A percentile compares a stretch with the other conserved stretches of the same genome.
Conservation (phyloP, 202 grass and related monocot genomes). For the Panicum virgatum region DNA sequence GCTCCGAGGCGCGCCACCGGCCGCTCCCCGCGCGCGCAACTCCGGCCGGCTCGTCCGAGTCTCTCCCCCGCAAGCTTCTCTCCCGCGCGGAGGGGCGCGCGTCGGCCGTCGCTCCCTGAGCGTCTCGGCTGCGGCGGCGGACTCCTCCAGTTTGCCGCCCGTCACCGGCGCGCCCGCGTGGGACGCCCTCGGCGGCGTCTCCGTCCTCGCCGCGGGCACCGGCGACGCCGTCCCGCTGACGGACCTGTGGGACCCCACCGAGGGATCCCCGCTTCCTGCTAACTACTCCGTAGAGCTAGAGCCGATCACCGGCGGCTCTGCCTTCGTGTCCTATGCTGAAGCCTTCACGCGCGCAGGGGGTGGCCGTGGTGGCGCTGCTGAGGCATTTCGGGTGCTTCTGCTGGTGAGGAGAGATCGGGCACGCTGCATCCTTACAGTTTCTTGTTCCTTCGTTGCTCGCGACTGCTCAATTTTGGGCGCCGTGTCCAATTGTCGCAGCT, state of each 20-base stretch:
- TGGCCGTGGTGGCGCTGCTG: slow-evolving; percentile 82
- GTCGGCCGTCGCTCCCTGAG: not conserved
- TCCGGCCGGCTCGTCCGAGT: not conserved
- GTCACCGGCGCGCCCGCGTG: slow-evolving; percentile 30
- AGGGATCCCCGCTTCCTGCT: slow-evolving; percentile 24
- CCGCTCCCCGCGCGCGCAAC: not conserved
- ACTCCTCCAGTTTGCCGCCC: not conserved
- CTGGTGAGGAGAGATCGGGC: slow-evolving; percentile 58
- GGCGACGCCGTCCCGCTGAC: slow-evolving; percentile 61
- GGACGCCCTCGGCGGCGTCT: slow-evolving; percentile 58
- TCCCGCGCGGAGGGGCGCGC: not conserved
- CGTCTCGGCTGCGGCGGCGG: slow-evolving; percentile 9
- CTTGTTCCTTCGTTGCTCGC: not conserved
- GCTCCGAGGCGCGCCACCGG: not conserved
- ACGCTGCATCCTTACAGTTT: not conserved
- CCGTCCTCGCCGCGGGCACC: slow-evolving; percentile 55
- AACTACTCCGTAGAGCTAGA: not conserved
- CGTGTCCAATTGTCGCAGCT: slow-evolving; percentile 38
- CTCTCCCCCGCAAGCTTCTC: not conserved
- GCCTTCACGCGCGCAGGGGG: slow-evolving; percentile 41
- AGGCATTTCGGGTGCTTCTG: slow-evolving; percentile 92
- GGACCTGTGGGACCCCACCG: slow-evolving; percentile 75
- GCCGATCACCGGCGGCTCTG: not conserved
- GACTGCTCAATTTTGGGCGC: slow-evolving; percentile 10
- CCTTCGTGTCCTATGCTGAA: not conserved